Conservation (phyloP, 305 asterid species). For the Fraxinus baroniana region DNA sequence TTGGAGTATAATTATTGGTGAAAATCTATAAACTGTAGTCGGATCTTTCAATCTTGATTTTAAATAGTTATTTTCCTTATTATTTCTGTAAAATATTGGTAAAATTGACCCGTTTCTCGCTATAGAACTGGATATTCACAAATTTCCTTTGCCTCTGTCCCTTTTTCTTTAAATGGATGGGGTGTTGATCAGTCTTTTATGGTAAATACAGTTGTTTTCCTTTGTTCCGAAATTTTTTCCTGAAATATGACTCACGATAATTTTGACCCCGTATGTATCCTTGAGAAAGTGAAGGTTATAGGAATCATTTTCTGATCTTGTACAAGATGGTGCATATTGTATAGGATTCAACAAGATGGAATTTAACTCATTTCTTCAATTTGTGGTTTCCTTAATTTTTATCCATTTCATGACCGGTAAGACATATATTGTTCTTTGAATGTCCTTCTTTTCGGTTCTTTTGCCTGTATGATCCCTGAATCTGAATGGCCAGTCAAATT, state of each 20-base stretch:
- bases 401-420: not conserved
- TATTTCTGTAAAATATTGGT: not conserved
- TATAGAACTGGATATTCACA: not conserved
- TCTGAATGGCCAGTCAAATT: not conserved
- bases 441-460: not conserved
- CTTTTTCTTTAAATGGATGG: not conserved
- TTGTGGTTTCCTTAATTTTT: slow-evolving; percentile 11
- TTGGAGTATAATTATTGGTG: no score
- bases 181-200: not conserved
- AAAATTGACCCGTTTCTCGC: not conserved
- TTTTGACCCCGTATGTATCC: not conserved
- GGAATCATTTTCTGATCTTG: no score
- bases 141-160: not conserved
- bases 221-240: not conserved
- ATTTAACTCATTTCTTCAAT: not conserved
- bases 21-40: no score
- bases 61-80: not conserved
- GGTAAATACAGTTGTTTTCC: not conserved
- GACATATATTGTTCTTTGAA: not conserved
- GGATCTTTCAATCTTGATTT: no score
- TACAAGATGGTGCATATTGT: no score
- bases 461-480: not conserved
- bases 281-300: not conserved
- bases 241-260: not conserved
- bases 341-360: not conserved